phyloP scores from a whole-genome alignment of 495 filamentous ascomycete genomes.

The Aspergillus diversus region DNA sequence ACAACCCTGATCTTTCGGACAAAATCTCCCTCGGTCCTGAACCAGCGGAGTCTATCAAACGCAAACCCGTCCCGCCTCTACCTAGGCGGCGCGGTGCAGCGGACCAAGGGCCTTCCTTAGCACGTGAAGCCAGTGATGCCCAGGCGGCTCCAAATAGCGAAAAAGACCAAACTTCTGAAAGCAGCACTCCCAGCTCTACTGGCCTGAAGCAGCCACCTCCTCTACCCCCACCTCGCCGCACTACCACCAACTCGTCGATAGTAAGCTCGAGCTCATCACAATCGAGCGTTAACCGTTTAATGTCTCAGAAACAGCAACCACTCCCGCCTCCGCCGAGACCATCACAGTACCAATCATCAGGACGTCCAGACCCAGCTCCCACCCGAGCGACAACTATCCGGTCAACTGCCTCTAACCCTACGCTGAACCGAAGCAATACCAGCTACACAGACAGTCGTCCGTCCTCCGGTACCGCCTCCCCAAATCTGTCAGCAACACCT shows the following conservation, averaged over 20 bases:
- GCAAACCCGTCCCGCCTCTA: slow-evolving; percentile 49
- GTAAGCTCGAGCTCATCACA: slow-evolving; percentile 14
- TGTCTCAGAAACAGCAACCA: slow-evolving; percentile 28
- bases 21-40: slow-evolving; percentile 10
- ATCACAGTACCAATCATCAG: slow-evolving; percentile 33
- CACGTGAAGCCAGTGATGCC: slow-evolving; percentile 17
- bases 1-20: slow-evolving; percentile 19
- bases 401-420: slow-evolving; percentile 35
- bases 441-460: slow-evolving; percentile 19
- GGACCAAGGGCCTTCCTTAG: slow-evolving; percentile 27
- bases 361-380: slow-evolving; percentile 33
- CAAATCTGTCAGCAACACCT: slow-evolving; percentile 14
- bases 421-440: slow-evolving; percentile 26
- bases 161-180: slow-evolving; percentile 8
- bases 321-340: slow-evolving; percentile 39
- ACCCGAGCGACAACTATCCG: slow-evolving; percentile 26
- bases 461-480: slow-evolving; percentile 21
- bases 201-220: slow-evolving; percentile 35
- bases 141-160: neutral
- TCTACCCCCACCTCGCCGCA: slow-evolving; percentile 42
- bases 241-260: slow-evolving; percentile 34
- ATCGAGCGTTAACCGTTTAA: slow-evolving; percentile 19
- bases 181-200: slow-evolving; percentile 10
- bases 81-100: slow-evolving; percentile 43
- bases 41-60: slow-evolving; percentile 32